These are phyloP conservation scores for Exophiala sp. DNA, from an alignment of 2,329 filamentous ascomycete genomes.

Conservation along the genomic window DNA sequence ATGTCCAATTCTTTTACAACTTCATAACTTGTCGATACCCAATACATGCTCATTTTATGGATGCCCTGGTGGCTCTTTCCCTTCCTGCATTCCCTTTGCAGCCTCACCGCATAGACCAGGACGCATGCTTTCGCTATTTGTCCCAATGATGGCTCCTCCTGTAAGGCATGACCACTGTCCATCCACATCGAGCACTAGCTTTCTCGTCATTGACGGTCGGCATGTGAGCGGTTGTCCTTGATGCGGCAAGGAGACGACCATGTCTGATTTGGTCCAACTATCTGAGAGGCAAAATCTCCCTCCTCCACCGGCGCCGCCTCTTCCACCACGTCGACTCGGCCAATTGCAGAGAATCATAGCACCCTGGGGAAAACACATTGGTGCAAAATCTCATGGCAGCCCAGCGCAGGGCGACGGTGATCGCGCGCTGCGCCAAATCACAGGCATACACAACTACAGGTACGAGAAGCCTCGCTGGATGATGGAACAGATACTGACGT, in stretches of 20 bases:
- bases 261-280: slow-evolving; percentile 12
- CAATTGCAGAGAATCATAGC: slow-evolving; percentile 30
- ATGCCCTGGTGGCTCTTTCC: too few relatives aligned
- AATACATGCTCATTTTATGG: too few relatives aligned
- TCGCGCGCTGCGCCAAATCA: slow-evolving; percentile 18
- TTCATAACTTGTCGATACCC: too few relatives aligned
- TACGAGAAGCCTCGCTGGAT: slow-evolving; percentile 30
- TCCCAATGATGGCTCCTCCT: slow-evolving; percentile 15
- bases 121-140: slow-evolving; percentile 6
- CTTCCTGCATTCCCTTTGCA: slow-evolving; percentile 7
- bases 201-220: slow-evolving; percentile 9
- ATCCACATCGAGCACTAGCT: slow-evolving; percentile 8
- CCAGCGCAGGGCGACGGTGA: slow-evolving; percentile 22
- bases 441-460: slow-evolving; percentile 21
- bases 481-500: slow-evolving; percentile 41
- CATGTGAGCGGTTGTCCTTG: slow-evolving; percentile 6
- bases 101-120: slow-evolving; percentile 8
- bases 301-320: slow-evolving; percentile 32
- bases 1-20: too few relatives aligned
- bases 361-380: slow-evolving; percentile 24
- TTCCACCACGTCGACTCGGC: slow-evolving; percentile 28
- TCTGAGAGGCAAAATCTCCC: slow-evolving; percentile 12
- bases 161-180: slow-evolving; percentile 9
- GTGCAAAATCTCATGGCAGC: slow-evolving; percentile 20
- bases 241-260: slow-evolving; percentile 3